phyloP scores from a whole-genome alignment of 345 rosid genomes.

The Leavenworthia alabamica region DNA sequence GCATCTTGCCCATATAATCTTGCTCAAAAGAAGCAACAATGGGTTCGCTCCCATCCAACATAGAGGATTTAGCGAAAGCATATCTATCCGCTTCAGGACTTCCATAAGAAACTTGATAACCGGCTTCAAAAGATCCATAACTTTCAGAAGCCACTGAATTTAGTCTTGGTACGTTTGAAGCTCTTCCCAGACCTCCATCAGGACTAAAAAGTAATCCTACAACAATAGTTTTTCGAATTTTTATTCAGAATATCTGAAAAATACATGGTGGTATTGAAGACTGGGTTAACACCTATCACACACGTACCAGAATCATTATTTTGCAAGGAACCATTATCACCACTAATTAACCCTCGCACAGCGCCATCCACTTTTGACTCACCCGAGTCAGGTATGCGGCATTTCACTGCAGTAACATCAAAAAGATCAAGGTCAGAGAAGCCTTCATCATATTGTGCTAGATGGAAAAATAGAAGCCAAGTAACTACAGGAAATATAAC shows the following conservation, averaged over 20 bases:
- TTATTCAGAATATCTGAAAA: not conserved
- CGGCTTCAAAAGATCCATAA: constrained; percentile 5
- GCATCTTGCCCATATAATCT: constrained; percentile 19
- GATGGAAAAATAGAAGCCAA: not conserved
- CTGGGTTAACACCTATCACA: not conserved
- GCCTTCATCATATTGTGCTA: not conserved
- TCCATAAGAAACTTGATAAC: constrained; percentile 21
- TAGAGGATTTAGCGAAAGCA: constrained; percentile 16
- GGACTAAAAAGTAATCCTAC: constrained; percentile 20
- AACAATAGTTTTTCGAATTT: not conserved
- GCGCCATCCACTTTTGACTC: constrained; percentile 35
- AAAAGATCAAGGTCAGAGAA: constrained; percentile 12
- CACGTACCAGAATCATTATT: constrained; percentile 18
- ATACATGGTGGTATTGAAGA: not conserved
- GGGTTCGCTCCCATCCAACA: constrained; percentile 17
- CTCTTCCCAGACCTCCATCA: constrained; percentile 1
- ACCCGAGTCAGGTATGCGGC: not conserved
- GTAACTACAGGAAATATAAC: not conserved
- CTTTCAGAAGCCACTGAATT: constrained; percentile 9
- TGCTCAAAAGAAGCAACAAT: constrained; percentile 28
- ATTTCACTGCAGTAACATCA: constrained; percentile 1
- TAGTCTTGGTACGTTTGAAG: constrained; percentile 9
- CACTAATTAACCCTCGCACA: not conserved
- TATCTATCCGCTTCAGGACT: constrained; percentile 9
- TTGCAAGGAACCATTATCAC: constrained; percentile 2